These are phyloP conservation scores for Monotropa hypopitys DNA, from an alignment of 179 eudicot genomes.

Conservation along the genomic window DNA sequence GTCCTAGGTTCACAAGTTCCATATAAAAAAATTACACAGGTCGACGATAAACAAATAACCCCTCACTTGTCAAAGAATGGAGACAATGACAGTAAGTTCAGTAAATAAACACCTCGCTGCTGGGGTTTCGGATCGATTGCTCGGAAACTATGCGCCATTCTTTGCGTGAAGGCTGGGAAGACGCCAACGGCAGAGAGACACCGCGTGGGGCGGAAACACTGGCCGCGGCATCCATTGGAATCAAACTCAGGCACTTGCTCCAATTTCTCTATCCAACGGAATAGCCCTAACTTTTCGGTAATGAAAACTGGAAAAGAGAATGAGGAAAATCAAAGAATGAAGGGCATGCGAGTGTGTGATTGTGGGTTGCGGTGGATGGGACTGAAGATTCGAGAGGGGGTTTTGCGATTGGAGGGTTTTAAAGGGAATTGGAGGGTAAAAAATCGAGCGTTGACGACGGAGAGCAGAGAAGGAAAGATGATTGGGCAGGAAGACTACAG, in stretches of 20 bases:
- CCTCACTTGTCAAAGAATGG: slow-evolving; percentile 14
- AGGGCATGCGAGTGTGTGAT: neutral
- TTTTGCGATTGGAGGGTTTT: slow-evolving; percentile 20
- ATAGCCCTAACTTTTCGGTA: slow-evolving; percentile 23
- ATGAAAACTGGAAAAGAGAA: neutral
- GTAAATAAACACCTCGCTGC: slow-evolving; percentile 32
- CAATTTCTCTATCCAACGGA: slow-evolving; percentile 8
- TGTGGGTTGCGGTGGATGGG: neutral
- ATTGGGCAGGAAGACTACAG: neutral
- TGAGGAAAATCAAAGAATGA: slow-evolving; percentile 1
- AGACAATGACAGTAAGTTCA: neutral
- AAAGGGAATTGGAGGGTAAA: slow-evolving; percentile 11
- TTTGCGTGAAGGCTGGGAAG: slow-evolving; percentile 49
- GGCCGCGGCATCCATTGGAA: slow-evolving; percentile 60
- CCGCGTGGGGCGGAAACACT: slow-evolving; percentile 44
- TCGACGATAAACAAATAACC: slow-evolving; percentile 5
- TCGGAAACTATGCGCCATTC: slow-evolving; percentile 85
- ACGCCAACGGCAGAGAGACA: slow-evolving; percentile 33
- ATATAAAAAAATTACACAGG: slow-evolving; percentile 9
- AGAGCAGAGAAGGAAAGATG: neutral
- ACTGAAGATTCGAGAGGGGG: neutral
- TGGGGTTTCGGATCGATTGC: slow-evolving; percentile 37
- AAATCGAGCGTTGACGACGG: slow-evolving; percentile 18
- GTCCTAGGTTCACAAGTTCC: slow-evolving; percentile 31
- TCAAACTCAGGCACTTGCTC: neutral